Base-by-base conservation (phyloP, 2,329 filamentous ascomycete genomes). In the Pestalotiopsis sp. region DNA sequence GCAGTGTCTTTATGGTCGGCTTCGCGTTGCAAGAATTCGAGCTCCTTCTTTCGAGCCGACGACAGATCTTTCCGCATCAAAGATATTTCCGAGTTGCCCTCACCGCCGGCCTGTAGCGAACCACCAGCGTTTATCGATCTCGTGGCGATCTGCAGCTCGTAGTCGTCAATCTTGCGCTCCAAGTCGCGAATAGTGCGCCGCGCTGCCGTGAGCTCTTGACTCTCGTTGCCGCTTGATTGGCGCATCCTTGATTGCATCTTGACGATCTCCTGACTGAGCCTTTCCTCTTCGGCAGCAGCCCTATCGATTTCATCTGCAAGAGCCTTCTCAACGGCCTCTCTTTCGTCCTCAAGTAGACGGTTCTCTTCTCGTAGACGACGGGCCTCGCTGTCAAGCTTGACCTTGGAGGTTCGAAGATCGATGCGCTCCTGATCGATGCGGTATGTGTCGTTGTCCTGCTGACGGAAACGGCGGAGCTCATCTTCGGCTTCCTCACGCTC, bases 361-460 rank as follows among this genome's bases (percentile, higher is more conserved):
- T 90, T 91, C 76, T 94, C 91, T 9, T 92, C 89, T 65, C 84
- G 88, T 17, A 93, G 81, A 13, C 90, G 85, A 57, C 89, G 88
- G 17, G 92, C 82, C 74, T 94, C 91, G 70, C 83, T 86, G 71
- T 94, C 91, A 20, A 93, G 84, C 74, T 90, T 91, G 71, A 90
- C 81, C 76, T 91, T 92, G n/a, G 87, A 81, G 36, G 90, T 89
- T 20, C 90, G 89, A 27, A 94, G 82, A 67, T 93, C 90, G 61
- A 91, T 81, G 71, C 91, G 90, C 75, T 94, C 92, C 70, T 90
- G 88, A 72, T 93, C 91, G 61, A 92, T 78, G 13, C 86, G 86
- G 72, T 89, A 86, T 1, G 85, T 88, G 69, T 90, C 87, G 67
- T 86, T 86, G 63, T 87, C 87, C 67, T 87, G 85, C 52, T 88